A percentile compares a stretch with the other conserved stretches of the same genome.
These are phyloP conservation scores for Talaromyces thailandensis DNA, from an alignment of 495 filamentous ascomycete genomes.

Conservation along the genomic window DNA sequence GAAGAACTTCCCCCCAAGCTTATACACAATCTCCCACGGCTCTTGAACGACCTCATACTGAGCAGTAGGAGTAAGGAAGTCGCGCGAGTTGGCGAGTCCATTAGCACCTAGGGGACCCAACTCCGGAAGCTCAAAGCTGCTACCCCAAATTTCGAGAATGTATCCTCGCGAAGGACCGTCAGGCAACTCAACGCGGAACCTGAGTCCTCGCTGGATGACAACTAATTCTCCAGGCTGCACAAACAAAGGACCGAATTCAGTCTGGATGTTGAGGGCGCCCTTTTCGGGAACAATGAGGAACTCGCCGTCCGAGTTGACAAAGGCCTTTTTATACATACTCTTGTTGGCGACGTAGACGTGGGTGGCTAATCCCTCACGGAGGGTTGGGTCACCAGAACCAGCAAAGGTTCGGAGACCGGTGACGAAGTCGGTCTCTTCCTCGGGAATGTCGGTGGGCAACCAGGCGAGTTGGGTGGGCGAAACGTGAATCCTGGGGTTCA, in stretches of 20 bases:
- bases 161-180: conserved; percentile 40
- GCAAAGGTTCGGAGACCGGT: conserved; percentile 40
- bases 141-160: conserved; percentile 41
- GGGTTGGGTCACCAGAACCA: conserved; percentile 40
- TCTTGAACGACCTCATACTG: conserved; percentile 30
- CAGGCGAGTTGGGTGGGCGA: conserved; percentile 41
- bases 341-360: conserved; percentile 37
- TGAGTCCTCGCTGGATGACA: conserved; percentile 37
- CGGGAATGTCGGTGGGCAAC: conserved; percentile 38
- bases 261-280: conserved; percentile 40
- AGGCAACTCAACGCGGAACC: conserved; percentile 35
- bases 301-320: conserved; percentile 42
- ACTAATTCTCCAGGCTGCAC: conserved; percentile 41
- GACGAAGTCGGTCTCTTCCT: conserved; percentile 23
- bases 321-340: conserved; percentile 36
- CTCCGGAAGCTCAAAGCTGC: conserved; percentile 39
- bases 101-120: conserved; percentile 42
- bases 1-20: conserved; percentile 43
- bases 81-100: conserved; percentile 39
- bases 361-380: conserved; percentile 38
- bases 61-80: conserved; percentile 37
- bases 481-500: conserved; percentile 50
- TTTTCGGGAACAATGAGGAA: conserved; percentile 40
- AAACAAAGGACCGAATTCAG: conserved; percentile 37
- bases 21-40: conserved; percentile 40